These are phyloP conservation scores for Chlorophyllum brunneum DNA, from an alignment of 768 basidiomycete genomes.

Conservation along the genomic window DNA sequence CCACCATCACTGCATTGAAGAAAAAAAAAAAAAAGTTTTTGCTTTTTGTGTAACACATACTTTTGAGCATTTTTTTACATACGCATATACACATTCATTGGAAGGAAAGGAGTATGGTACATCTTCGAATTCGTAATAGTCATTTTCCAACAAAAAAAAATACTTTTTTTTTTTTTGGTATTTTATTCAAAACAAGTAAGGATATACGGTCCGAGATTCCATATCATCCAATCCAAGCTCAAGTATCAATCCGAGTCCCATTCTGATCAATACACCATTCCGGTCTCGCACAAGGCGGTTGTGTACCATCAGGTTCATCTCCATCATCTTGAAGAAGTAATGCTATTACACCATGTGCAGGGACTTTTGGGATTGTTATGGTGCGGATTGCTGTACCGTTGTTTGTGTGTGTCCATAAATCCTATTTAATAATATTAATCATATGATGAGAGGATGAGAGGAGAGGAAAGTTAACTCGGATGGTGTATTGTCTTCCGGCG, in stretches of 20 bases:
- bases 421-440: constrained; percentile 31
- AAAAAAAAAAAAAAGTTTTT: too few species aligned
- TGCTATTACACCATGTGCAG: constrained; percentile 67
- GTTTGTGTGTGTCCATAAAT: constrained; percentile 69
- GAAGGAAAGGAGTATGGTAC: too few species aligned
- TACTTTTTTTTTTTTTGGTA: too few species aligned
- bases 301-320: constrained; percentile 55
- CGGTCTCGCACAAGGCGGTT: constrained; percentile 52
- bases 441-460: neutral
- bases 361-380: constrained; percentile 51
- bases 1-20: too few species aligned
- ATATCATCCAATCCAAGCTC: neutral
- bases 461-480: constrained; percentile 32
- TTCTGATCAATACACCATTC: constrained; percentile 61
- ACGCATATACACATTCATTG: too few species aligned
- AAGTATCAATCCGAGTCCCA: constrained; percentile 37
- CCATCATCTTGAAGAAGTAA: constrained; percentile 63
- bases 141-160: too few species aligned
- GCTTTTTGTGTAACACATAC: too few species aligned
- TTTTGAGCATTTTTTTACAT: too few species aligned
- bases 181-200: too few species aligned
- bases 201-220: too few species aligned
- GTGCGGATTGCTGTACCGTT: constrained; percentile 67
- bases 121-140: too few species aligned
- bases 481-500: constrained; percentile 61